Base-by-base conservation (phyloP, 495 filamentous ascomycete genomes). In the Barbatosphaeria neglecta region DNA sequence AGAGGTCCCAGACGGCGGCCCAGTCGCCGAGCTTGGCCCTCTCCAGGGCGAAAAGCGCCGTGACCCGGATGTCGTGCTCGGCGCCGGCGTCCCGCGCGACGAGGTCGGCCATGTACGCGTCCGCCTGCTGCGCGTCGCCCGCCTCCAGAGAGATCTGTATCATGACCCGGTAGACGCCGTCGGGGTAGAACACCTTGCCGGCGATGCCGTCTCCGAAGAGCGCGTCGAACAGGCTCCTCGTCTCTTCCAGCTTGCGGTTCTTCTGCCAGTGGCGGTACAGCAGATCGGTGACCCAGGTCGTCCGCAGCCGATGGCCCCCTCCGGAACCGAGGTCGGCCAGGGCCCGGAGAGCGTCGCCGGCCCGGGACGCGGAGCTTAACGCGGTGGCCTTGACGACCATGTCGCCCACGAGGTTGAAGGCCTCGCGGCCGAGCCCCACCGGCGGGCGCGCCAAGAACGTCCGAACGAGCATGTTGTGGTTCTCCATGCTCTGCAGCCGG, bases 11-110 rank as follows among this genome's bases (percentile, higher is more conserved):
- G 10, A 72, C 72, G 4, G 49, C 61, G 9, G 56, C 53, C 74
- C 74, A 77, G 25, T 76, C 63, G n/a, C 63, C 65, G 15, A 51
- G 47, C 47, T 56, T 60, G 4, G 74, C 74, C 28, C 62, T 49
- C 10, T 55, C 50, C 13, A 60, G 51, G 10, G 65, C 69, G 35
- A 74, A 56, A 31, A 63, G 50, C 0, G 66, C 69, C 24, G 54
- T 59, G 10, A 69, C 33, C 22, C 50, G 41, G 18, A 64, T 42
- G 33, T 68, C 54, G 1, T 35, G 44, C 22, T 41, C 40, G 22
- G 65, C 44, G 5, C 51, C 37, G 1, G 59, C 56, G 25, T 56
- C 44, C 10, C 50, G 43, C 0, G 44, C 16, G 13, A 58, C 43
- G 8, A 57, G 50, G 8, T 31, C 17, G 6, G 52, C 41, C 18